Evolutionary conservation across 1,139 yeast species (phyloP).

Genomic region (Magnusiomyces sp.): DNA sequence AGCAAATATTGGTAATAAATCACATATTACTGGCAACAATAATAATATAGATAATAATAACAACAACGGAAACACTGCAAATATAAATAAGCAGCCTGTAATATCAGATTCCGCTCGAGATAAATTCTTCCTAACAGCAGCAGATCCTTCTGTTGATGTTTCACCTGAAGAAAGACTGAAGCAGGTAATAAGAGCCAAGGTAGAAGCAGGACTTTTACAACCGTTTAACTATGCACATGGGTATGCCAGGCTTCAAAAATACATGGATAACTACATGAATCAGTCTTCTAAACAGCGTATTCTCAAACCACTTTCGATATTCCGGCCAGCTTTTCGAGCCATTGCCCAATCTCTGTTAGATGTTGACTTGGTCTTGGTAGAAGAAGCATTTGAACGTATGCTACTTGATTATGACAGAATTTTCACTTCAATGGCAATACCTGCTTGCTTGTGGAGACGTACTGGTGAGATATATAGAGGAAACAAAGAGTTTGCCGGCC

Average conservation of each 20-base stretch:
- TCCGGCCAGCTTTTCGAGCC: slow-evolving; percentile 90
- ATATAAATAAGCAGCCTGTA: slow-evolving; percentile 8
- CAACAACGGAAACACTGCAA: background rate
- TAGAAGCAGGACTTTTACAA: slow-evolving; percentile 86
- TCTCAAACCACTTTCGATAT: slow-evolving; percentile 73
- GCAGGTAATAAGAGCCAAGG: slow-evolving; percentile 91
- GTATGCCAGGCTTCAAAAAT: slow-evolving; percentile 78
- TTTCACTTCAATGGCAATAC: slow-evolving; percentile 95
- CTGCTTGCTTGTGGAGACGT: slow-evolving; percentile 95
- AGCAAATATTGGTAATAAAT: too few species aligned
- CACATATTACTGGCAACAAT: too few species aligned
- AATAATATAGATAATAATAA: background rate
- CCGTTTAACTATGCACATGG: slow-evolving; percentile 95
- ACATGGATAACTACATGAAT: slow-evolving; percentile 88
- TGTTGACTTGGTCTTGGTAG: slow-evolving; percentile 85
- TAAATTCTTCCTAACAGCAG: slow-evolving; percentile 90
- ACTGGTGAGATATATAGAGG: slow-evolving; percentile 96
- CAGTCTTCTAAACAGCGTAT: slow-evolving; percentile 79
- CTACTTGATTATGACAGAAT: slow-evolving; percentile 88
- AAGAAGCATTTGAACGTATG: slow-evolving; percentile 92
- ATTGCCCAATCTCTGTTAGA: slow-evolving; percentile 86
- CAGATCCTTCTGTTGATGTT: slow-evolving; percentile 91
- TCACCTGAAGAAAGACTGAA: slow-evolving; percentile 91
- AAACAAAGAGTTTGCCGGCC: slow-evolving; percentile 89
- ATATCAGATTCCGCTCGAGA: slow-evolving; percentile 68